Base-by-base conservation (phyloP, 2,329 filamentous ascomycete species). In the Tolypocladium amazonense region DNA sequence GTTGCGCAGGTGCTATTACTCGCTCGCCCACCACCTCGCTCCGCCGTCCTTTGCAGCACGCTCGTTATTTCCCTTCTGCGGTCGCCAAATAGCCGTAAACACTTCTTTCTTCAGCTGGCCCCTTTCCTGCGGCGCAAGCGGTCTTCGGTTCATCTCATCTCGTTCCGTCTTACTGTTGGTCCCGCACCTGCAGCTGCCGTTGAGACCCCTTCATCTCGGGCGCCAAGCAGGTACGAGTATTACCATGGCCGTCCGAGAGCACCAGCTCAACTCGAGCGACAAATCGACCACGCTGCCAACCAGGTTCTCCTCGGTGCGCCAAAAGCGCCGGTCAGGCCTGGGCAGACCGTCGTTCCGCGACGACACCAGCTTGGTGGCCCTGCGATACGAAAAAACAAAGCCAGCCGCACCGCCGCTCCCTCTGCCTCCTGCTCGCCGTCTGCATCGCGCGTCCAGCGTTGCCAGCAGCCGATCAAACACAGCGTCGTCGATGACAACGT, bases 371-470 rank as follows among this genome's bases (percentile, higher is more conserved):
- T 70, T 86, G 65, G 76, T 86, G 61, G 79, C 78, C 56, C 67
- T 87, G 59, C 80, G 82, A 60, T 87, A 87, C 73, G 84, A 87
- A 68, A 79, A 86, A 70, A 83, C 81, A 41, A 73, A 79, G 57
- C 78, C 81, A 65, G 81, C 81, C 56, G 79, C 82, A 69, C 81
- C 81, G 61, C 84, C 84, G 41, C 81, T 85, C 63, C 79, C 79
- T 54, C 71, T 83, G 61, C 71, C 77, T 56, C 76, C 79, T 62
- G 70, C 70, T 62, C 74, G 72, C 65, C 59, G 63, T 62, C 59
- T 69, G 62, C 56, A 64, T 59, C 56, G 68, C 37, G 54, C 62
- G 25, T 56, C 63, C 18, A 59, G 61, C 57, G 53, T 60, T 33
- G 14, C 62, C 56, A 62, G 60, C 52, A 60, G 62, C 6, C 50